A percentile compares a stretch with the other conserved stretches of the same genome.
Evolutionary conservation across 2,329 filamentous ascomycete genomes (phyloP).

Genomic region (Botrytis galanthina): DNA sequence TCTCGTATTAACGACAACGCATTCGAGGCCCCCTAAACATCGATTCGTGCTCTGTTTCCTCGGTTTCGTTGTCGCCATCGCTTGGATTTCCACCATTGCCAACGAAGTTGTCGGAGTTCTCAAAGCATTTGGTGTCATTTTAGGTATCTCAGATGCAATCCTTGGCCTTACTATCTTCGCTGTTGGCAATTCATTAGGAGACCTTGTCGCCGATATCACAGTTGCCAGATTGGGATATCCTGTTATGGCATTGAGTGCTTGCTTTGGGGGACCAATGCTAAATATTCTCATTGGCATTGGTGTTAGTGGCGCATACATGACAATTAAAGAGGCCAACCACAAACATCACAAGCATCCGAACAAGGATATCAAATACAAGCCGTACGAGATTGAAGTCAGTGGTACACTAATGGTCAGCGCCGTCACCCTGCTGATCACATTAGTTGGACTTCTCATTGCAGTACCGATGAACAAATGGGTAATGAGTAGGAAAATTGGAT

Average conservation of each 20-base stretch:
- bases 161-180: conserved; percentile 94
- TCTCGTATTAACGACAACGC: conserved; percentile 67
- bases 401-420: conserved; percentile 83
- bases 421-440: conserved; percentile 75
- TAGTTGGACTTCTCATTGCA: conserved; percentile 72
- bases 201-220: conserved; percentile 91
- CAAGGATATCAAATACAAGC: conserved; percentile 62
- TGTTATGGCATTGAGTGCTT: conserved; percentile 91
- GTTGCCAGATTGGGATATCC: conserved; percentile 91
- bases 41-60: conserved; percentile 80
- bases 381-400: conserved; percentile 81
- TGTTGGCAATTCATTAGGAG: conserved; percentile 90
- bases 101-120: conserved; percentile 93
- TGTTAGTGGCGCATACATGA: conserved; percentile 87
- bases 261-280: conserved; percentile 97
- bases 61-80: conserved; percentile 86
- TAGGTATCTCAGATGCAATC: conserved; percentile 92
- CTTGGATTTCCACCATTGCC: conserved; percentile 95
- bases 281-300: conserved; percentile 95
- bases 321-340: conserved; percentile 65
- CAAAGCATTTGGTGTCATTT: conserved; percentile 87
- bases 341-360: conserved; percentile 66
- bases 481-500: conserved; percentile 79
- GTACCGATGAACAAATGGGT: conserved; percentile 86
- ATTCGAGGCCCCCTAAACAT: conserved; percentile 66